Percentiles rank a stretch among this genome's conserved stretches.
Evolutionary conservation across 2,329 filamentous ascomycete genomes (phyloP).

Genomic region (Madurella mycetomatis): DNA sequence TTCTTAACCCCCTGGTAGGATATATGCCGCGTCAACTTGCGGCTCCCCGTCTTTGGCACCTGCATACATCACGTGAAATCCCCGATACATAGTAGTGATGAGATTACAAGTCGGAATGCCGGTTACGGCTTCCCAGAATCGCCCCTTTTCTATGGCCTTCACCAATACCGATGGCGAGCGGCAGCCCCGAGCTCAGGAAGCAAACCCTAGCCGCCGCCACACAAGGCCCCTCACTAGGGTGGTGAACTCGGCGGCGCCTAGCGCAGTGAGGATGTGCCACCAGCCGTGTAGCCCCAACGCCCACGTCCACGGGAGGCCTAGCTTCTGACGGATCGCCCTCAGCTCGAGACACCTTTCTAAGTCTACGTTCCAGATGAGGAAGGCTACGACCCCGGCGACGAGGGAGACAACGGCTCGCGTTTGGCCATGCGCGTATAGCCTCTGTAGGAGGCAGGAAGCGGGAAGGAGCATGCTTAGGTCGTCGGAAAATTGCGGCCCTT

Average conservation of each 20-base stretch:
- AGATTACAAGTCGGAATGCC: too few species aligned
- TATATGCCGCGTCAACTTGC: too few species aligned
- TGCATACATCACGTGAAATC: too few species aligned
- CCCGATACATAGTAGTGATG: too few species aligned
- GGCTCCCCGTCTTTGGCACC: too few species aligned
- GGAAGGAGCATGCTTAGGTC: conserved; percentile 57
- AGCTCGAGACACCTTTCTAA: conserved; percentile 48
- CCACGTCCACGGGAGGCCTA: conserved; percentile 54
- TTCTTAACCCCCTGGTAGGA: too few species aligned
- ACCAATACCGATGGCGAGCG: too few species aligned
- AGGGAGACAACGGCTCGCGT: conserved; percentile 30
- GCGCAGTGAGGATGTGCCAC: conserved; percentile 60
- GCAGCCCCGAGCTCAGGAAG: too few species aligned
- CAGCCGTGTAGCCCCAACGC: conserved; percentile 57
- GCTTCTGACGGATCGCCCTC: conserved; percentile 37
- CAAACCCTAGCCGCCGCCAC: too few species aligned
- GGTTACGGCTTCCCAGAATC: too few species aligned
- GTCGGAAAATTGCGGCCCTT: conserved; percentile 44
- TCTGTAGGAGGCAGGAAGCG: conserved; percentile 48
- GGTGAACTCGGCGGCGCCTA: conserved; percentile 45
- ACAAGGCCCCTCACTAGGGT: too few species aligned
- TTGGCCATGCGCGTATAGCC: conserved; percentile 42
- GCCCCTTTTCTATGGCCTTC: too few species aligned
- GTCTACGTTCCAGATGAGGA: conserved; percentile 54
- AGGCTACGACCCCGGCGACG: conserved; percentile 36